These are phyloP conservation scores for Ambrosiella beaveri DNA, from an alignment of 2,329 filamentous ascomycete species.

Conservation along the genomic window DNA sequence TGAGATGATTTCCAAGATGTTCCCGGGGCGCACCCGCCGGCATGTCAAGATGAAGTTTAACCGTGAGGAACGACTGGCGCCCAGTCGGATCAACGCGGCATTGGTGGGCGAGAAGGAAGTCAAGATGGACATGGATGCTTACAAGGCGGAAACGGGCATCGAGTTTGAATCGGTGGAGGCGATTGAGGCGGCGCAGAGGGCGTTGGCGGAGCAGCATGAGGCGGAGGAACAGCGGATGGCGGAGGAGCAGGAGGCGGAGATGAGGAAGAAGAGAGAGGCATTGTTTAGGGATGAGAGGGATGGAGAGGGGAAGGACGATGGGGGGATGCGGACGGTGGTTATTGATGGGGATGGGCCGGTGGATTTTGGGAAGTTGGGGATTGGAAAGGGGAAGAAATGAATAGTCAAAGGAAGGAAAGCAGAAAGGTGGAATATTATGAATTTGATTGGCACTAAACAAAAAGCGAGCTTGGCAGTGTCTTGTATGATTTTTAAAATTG, in stretches of 20 bases:
- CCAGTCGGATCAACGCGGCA: slow-evolving; percentile 43
- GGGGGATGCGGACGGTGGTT: neutral
- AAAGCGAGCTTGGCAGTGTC: too few species aligned
- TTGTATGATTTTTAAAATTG: too few species aligned
- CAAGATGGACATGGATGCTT: slow-evolving; percentile 43
- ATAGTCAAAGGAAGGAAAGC: neutral
- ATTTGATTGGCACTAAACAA: too few species aligned
- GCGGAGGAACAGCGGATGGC: slow-evolving; percentile 25
- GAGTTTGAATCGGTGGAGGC: slow-evolving; percentile 38
- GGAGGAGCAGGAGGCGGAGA: slow-evolving; percentile 31
- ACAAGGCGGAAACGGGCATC: slow-evolving; percentile 34
- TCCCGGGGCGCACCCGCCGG: slow-evolving; percentile 51
- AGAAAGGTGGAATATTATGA: too few species aligned
- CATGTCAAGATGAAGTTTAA: slow-evolving; percentile 73
- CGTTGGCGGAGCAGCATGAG: slow-evolving; percentile 28
- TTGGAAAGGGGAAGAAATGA: neutral
- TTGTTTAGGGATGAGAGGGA: slow-evolving; percentile 29
- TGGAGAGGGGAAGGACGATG: slow-evolving; percentile 14
- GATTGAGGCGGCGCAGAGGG: slow-evolving; percentile 38
- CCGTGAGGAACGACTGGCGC: slow-evolving; percentile 54
- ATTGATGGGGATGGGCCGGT: neutral
- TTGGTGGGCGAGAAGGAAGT: slow-evolving; percentile 43
- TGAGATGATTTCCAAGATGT: slow-evolving; percentile 60
- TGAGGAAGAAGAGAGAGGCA: slow-evolving; percentile 30
- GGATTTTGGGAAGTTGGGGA: neutral